A percentile compares a stretch with the other conserved stretches of the same genome.
These are phyloP conservation scores for Rhizopus arrhizus DNA, from an alignment of 371 early-diverging fungal genomes.

Conservation along the genomic window DNA sequence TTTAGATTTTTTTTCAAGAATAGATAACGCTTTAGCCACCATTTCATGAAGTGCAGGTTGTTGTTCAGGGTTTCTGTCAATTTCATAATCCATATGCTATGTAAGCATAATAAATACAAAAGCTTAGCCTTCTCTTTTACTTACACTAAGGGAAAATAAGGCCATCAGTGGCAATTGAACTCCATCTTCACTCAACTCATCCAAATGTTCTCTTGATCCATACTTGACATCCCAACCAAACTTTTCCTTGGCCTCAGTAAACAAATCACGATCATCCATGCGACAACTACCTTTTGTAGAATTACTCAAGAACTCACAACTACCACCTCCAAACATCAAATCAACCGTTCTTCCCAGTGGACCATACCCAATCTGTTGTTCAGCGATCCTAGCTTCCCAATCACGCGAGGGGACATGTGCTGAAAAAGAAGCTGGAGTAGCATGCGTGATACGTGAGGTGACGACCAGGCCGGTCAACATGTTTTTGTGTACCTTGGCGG, in stretches of 20 bases:
- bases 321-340: conserved; percentile 91
- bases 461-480: conserved; percentile 89
- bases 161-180: conserved; percentile 72
- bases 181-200: conserved; percentile 34
- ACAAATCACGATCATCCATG: conserved; percentile 68
- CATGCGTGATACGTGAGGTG: conserved; percentile 92
- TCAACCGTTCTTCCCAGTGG: conserved; percentile 82
- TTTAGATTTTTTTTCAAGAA: conserved; percentile 49
- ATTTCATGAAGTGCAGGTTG: conserved; percentile 79
- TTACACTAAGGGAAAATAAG: conserved; percentile 60
- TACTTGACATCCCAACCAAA: conserved; percentile 57
- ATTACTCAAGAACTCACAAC: conserved; percentile 80
- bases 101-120: conserved; percentile 45
- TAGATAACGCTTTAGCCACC: conserved; percentile 66
- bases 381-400: conserved; percentile 83
- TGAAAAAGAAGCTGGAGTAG: conserved; percentile 79
- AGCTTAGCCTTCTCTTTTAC: neutral
- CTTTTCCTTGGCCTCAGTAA: conserved; percentile 52
- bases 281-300: conserved; percentile 65
- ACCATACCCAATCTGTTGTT: conserved; percentile 85
- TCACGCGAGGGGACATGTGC: conserved; percentile 81
- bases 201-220: conserved; percentile 62
- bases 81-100: conserved; percentile 81
- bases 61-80: conserved; percentile 66
- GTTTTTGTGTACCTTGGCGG: conserved; percentile 77